Evolutionary conservation across 2,329 filamentous ascomycete genomes (phyloP), one percentile per base, ranked within the genome.

Genomic region (Aspergillus piperis): DNA sequence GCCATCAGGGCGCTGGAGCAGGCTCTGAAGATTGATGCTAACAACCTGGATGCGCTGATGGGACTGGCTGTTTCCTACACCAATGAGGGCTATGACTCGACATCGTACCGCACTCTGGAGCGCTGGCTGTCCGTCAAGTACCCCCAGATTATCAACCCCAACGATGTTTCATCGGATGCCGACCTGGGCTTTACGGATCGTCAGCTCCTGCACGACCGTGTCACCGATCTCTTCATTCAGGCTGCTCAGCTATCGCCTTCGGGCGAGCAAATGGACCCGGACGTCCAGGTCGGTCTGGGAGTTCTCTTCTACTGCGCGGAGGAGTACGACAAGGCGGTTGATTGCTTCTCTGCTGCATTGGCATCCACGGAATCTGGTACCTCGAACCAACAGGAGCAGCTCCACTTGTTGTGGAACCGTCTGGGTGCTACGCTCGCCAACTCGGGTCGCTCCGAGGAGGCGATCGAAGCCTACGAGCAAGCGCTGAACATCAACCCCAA

Each of bases 231-330:
- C 47, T 99, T 97, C 79, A 96, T 99, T 72, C 83, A 89, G 73
- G 95, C 95, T 0, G 95, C 95, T 0, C 93, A 96, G 70, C 86
- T 97, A 52, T 95, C 91, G 30, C 95, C 95, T 0, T 89, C 91
- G 52, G 95, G 94, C 62, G 91, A 92, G 71, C 91, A 95, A 71
- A 98, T 99, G 90, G 96, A 99, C 72, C 95, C 95, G 0, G 95
- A 99, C 74, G 95, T 99, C 7, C 96, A 99, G 78, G 95, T 99
- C 60, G 95, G 95, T 1, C 84, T 99, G 1, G 96, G 96, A 38
- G 95, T 99, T 4, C 85, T 99, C 15, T 98, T 99, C 81, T 99
- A 99, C 78, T 95, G 94, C 54, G 92, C 91, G 30, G 95, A 99
- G 78, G 94, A 98, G 73, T 98, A 97, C 80, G 91, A 95, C 74